Conservation (phyloP, 345 rosid genomes). For the Euphorbia pulcherrima region DNA sequence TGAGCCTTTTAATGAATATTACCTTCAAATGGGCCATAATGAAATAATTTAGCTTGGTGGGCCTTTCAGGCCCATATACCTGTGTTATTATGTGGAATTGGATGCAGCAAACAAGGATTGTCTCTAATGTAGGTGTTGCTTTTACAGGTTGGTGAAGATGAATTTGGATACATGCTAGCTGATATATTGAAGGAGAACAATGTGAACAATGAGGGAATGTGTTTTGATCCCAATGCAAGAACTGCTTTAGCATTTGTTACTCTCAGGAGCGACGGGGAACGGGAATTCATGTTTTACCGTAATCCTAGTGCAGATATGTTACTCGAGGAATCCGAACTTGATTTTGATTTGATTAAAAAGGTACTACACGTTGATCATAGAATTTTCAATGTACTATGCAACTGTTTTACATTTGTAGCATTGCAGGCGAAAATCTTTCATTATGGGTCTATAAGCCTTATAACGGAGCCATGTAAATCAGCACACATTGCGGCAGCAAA, state of each 20-base stretch:
- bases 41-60: too few species aligned
- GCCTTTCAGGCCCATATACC: too few species aligned
- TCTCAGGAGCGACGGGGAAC: conserved; percentile 78
- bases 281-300: conserved; percentile 96
- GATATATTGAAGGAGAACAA: conserved; percentile 78
- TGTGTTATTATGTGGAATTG: background rate
- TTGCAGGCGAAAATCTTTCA: conserved; percentile 85
- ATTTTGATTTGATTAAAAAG: conserved; percentile 73
- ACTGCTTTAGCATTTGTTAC: conserved; percentile 97
- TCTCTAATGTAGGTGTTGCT: background rate
- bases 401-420: too few species aligned
- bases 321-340: conserved; percentile 76
- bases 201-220: conserved; percentile 74
- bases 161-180: conserved; percentile 95
- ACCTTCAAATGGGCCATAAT: too few species aligned
- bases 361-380: conserved; percentile 33
- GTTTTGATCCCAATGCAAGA: conserved; percentile 86
- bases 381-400: too few species aligned
- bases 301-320: conserved; percentile 99
- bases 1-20: too few species aligned
- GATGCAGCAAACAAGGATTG: background rate
- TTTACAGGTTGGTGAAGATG: conserved; percentile 90
- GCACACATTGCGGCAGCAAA: conserved; percentile 90
- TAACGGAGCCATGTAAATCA: conserved; percentile 91
- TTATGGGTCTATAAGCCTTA: conserved; percentile 94